phyloP scores from a whole-genome alignment of 495 filamentous ascomycete species.

The Pyrenopolyporus hunteri region DNA sequence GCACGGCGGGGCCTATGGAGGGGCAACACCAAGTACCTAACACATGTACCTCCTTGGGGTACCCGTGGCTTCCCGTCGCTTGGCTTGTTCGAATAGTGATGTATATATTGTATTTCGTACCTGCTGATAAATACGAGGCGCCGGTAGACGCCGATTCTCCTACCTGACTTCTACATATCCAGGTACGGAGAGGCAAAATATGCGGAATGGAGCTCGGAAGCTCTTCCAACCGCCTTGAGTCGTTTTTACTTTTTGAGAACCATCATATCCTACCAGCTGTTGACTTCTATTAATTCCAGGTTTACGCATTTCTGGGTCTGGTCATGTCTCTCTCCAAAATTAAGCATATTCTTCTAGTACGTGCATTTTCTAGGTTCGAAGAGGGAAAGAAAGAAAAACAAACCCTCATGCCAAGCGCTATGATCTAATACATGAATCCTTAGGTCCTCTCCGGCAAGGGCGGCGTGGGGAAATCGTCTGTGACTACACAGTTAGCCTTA shows the following conservation, averaged over 20 bases:
- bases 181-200: not conserved
- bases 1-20: conserved; percentile 19
- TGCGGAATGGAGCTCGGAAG: conserved; percentile 31
- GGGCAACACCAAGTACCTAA: conserved; percentile 19
- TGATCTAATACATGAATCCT: conserved; percentile 10
- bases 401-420: conserved; percentile 11
- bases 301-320: not conserved
- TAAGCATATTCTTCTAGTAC: conserved; percentile 66
- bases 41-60: conserved; percentile 6
- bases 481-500: conserved; percentile 93
- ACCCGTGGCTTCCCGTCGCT: no score
- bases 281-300: not conserved
- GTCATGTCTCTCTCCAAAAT: conserved; percentile 64
- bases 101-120: not conserved
- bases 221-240: conserved; percentile 23
- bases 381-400: not conserved
- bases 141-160: conserved; percentile 27
- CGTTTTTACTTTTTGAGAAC: not conserved
- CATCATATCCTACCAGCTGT: not conserved
- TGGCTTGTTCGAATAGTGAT: no score
- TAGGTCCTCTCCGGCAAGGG: conserved; percentile 95
- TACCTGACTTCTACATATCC: not conserved
- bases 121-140: conserved; percentile 44
- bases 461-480: conserved; percentile 95
- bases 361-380: no score